Percentiles rank a stretch among this genome's conserved stretches.
phyloP scores from a whole-genome alignment of 192 early-diverging fungal genomes.

The Mortierella hygrophila region DNA sequence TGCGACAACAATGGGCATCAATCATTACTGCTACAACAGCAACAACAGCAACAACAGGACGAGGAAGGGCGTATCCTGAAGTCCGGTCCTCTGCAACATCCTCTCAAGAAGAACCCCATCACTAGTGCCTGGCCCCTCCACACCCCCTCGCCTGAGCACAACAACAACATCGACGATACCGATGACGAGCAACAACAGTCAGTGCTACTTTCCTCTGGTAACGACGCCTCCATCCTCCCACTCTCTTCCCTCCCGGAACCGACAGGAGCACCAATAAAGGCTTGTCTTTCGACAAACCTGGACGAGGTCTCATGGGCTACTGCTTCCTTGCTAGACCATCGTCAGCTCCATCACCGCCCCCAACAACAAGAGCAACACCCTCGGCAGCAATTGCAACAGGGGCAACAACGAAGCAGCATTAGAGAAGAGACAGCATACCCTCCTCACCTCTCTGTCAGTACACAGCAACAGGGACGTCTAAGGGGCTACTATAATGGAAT shows the following conservation, averaged over 20 bases:
- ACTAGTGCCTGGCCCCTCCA: not conserved
- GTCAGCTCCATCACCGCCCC: not conserved
- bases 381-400: not conserved
- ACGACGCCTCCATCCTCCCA: constrained; percentile 3
- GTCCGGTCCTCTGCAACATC: constrained; percentile 5
- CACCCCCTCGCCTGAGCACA: not conserved
- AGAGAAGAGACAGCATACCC: not conserved
- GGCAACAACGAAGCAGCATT: not conserved
- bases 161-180: not conserved
- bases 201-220: constrained; percentile 9
- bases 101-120: constrained; percentile 17
- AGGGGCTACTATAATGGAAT: not conserved
- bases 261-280: not conserved
- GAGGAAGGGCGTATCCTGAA: constrained; percentile 17
- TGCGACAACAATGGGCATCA: not conserved
- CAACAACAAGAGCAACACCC: not conserved
- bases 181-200: not conserved
- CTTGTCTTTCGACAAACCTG: not conserved
- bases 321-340: not conserved
- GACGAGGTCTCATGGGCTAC: constrained; percentile 3
- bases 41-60: not conserved
- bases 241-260: not conserved
- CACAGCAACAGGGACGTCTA: not conserved
- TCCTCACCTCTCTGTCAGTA: not conserved
- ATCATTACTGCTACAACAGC: not conserved